Evolutionary conservation across 768 basidiomycete species (phyloP), one percentile per base, ranked within the genome.

Genomic region (Leccinum fibrillosum): DNA sequence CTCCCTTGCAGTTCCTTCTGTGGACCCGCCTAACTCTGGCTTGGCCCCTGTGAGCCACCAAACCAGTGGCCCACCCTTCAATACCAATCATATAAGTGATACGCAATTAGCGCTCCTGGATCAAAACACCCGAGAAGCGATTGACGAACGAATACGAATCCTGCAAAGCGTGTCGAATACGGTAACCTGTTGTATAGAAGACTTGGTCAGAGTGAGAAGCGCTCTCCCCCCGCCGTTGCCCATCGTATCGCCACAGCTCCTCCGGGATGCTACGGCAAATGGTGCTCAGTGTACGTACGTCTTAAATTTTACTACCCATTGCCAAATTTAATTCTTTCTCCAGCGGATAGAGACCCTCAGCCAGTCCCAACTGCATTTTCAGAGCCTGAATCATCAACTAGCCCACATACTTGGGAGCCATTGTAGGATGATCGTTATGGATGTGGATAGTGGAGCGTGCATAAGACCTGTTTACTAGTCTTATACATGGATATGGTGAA

Each of bases 91-190:
- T 42, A 25, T 62, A 12, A 60, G 66, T 5, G 83, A 85, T 15
- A 82, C 82, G 42, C 89, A 92, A 64, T 76, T 94, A 12, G 75
- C 79, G 17, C 72, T 78, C 19, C 74, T 93, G 72, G 90, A 93
- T 61, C 74, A 65, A 26, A 68, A 87, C 39, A 92, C 90, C 26
- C 78, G 90, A 54, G 89, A 90, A 62, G 88, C 89, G 6, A 89
- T 97, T 51, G 91, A 94, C 62, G 92, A 94, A 65, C 82, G 92
- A 55, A 72, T 98, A 60, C 79, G 85, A 45, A 80, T 92, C 39
- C 74, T 98, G 37, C 87, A 93, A 72, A 82, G 85, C 17, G 88
- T 95, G 39, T 90, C 92, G 39, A 78, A 78, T 37, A 81, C 86
- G 3, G 77, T 94, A n/a, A 84, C 83, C 67, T 79, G 80, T 19